Conservation (phyloP, 163 green algal genomes). For the Volvox carteri region DNA sequence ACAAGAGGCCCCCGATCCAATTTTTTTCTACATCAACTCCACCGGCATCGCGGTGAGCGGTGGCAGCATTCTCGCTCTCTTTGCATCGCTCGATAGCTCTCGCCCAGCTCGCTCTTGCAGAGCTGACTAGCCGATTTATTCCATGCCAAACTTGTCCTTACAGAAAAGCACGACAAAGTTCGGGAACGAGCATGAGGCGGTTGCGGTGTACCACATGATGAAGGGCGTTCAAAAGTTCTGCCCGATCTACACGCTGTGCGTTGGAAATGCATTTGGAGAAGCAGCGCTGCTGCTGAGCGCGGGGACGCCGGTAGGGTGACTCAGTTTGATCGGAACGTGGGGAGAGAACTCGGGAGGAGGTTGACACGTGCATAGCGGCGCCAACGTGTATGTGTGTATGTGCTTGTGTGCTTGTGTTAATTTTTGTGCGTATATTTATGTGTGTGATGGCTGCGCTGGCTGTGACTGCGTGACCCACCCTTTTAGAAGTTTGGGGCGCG, state of each 20-base stretch:
- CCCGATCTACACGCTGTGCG: slow-evolving; percentile 91
- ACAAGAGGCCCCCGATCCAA: slow-evolving; percentile 95
- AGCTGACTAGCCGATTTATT: not conserved
- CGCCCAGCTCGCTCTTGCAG: too few relatives aligned
- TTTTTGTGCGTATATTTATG: too few relatives aligned
- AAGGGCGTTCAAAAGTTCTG: slow-evolving; percentile 91
- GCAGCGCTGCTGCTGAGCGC: slow-evolving; percentile 96
- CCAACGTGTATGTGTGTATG: too few relatives aligned
- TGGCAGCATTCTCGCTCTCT: not conserved
- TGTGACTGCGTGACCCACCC: too few relatives aligned
- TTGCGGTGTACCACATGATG: slow-evolving; percentile 99
- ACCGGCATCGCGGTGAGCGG: slow-evolving; percentile 89
- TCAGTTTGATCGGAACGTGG: too few relatives aligned
- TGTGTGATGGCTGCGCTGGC: too few relatives aligned
- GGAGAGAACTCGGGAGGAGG: too few relatives aligned
- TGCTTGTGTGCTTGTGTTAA: too few relatives aligned
- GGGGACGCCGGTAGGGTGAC: slow-evolving; percentile 69
- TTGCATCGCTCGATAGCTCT: not conserved
- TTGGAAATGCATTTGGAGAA: slow-evolving; percentile 97
- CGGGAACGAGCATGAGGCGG: slow-evolving; percentile 97
- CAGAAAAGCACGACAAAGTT: slow-evolving; percentile 95
- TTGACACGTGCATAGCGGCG: too few relatives aligned
- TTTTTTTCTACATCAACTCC: slow-evolving; percentile 99
- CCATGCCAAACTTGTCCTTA: not conserved
- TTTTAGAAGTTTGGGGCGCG: too few relatives aligned